These are phyloP conservation scores for Tolypocladium cylindrosporum DNA, from an alignment of 2,329 filamentous ascomycete species.

Conservation along the genomic window DNA sequence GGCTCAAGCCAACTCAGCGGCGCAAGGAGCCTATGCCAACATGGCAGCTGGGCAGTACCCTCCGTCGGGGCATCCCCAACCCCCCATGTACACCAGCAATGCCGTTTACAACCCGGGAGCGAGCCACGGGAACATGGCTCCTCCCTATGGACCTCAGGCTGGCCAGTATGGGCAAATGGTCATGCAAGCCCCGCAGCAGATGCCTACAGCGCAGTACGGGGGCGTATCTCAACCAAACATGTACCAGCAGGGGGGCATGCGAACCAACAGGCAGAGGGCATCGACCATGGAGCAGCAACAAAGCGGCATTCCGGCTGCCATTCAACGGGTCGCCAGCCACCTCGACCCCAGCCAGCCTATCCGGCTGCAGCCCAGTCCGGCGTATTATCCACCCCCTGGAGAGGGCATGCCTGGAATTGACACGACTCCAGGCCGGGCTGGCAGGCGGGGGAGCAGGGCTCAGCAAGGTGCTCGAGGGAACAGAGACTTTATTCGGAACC, in stretches of 20 bases:
- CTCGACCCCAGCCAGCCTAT: conserved; percentile 92
- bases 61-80: conserved; percentile 36
- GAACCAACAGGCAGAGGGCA: conserved; percentile 75
- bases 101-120: conserved; percentile 63
- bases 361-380: conserved; percentile 85
- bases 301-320: conserved; percentile 81
- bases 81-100: conserved; percentile 73
- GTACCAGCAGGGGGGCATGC: conserved; percentile 55
- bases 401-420: conserved; percentile 65
- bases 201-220: conserved; percentile 55
- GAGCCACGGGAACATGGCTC: conserved; percentile 40
- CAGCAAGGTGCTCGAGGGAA: conserved; percentile 52
- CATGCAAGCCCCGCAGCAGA: conserved; percentile 58
- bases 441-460: conserved; percentile 66
- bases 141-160: conserved; percentile 68
- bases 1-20: conserved; percentile 58
- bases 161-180: conserved; percentile 64
- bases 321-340: conserved; percentile 92
- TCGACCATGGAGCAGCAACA: conserved; percentile 95
- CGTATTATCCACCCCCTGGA: conserved; percentile 89
- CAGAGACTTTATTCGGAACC: conserved; percentile 84
- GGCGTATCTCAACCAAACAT: conserved; percentile 40
- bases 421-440: conserved; percentile 44
- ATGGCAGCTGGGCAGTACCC: conserved; percentile 38
- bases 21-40: conserved; percentile 53